phyloP scores from a whole-genome alignment of 768 basidiomycete genomes.

The Crepidotus variabilis region DNA sequence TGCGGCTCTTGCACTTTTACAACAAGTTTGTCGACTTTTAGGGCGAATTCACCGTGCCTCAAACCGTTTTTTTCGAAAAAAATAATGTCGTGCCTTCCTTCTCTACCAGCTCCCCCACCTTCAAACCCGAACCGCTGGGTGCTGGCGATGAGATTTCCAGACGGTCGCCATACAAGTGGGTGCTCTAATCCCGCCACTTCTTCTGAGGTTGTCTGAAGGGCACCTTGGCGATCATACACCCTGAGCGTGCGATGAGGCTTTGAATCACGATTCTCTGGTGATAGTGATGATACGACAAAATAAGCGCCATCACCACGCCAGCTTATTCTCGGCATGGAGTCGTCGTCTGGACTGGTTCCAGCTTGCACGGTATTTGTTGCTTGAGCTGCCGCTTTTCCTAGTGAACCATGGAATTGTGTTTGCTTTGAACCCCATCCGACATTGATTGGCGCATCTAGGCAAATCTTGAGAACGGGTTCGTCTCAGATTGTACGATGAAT shows the following conservation, averaged over 20 bases:
- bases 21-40: slow-evolving; percentile 36
- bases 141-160: slow-evolving; percentile 79
- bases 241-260: slow-evolving; percentile 56
- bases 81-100: slow-evolving; percentile 77
- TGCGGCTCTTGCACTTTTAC: slow-evolving; percentile 30
- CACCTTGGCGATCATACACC: slow-evolving; percentile 72
- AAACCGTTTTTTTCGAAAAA: slow-evolving; percentile 97
- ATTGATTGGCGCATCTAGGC: slow-evolving; percentile 80
- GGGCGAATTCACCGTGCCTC: slow-evolving; percentile 82
- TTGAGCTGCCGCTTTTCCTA: slow-evolving; percentile 82
- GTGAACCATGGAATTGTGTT: slow-evolving; percentile 96
- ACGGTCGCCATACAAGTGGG: slow-evolving; percentile 78
- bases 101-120: slow-evolving; percentile 62
- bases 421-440: slow-evolving; percentile 98
- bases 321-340: slow-evolving; percentile 66
- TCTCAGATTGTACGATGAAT: neutral
- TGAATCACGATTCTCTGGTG: slow-evolving; percentile 28
- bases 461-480: slow-evolving; percentile 9
- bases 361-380: slow-evolving; percentile 36
- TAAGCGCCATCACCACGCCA: slow-evolving; percentile 94
- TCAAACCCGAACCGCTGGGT: slow-evolving; percentile 82
- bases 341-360: slow-evolving; percentile 67
- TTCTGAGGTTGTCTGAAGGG: slow-evolving; percentile 83
- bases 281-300: slow-evolving; percentile 81
- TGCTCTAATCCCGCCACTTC: slow-evolving; percentile 81